Evolutionary conservation across 371 early-diverging fungal species (phyloP), one percentile per base, ranked within the genome.

Genomic region (Mortierella sp.): DNA sequence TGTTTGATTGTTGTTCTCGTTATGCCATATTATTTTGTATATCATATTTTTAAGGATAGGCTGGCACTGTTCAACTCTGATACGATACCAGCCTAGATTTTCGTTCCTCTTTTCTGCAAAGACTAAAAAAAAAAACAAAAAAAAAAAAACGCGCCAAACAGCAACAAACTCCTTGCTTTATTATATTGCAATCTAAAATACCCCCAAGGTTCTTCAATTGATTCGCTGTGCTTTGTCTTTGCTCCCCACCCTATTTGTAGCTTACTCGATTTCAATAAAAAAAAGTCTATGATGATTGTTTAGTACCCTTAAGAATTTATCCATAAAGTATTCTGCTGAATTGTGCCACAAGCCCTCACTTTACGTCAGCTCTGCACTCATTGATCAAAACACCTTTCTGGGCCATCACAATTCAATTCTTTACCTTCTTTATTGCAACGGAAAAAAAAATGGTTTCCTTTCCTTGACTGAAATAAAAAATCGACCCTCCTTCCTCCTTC

Each of bases 1-100:
- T 54, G 8, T 54, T 22, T 26, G 28, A 26, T 51, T 51, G 14
- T 43, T 4, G 55, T 54, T 54, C 26, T 54, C 28, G 55, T 28
- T 54, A 54, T 54, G 55, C 26, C 55, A 54, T 54, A 54, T 54
- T 54, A 54, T 18, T 54, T 54, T 54, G 55, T 54, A 54, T 26
- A 54, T 54, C 55, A 54, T 54, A n/a, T n/a, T 51, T 51, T 51
- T 22, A 12, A 12, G 24, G 55, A 55, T 55, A 55, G 55, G 22
- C 55, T 28, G 55, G 55, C 24, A 55, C 26, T 55, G 55, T 26
- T 55, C 55, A 55, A 20, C 52, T 9, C 24, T 24, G 52, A 55
- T 55, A 28, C 55, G 52, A 55, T 55, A 55, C 55, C 24, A 8
- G 55, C 22, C 55, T 55, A 55, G 55, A 55, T 55, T 55, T 26